Base-by-base conservation (phyloP, 345 rosid genomes). In the Mercurialis annua region DNA sequence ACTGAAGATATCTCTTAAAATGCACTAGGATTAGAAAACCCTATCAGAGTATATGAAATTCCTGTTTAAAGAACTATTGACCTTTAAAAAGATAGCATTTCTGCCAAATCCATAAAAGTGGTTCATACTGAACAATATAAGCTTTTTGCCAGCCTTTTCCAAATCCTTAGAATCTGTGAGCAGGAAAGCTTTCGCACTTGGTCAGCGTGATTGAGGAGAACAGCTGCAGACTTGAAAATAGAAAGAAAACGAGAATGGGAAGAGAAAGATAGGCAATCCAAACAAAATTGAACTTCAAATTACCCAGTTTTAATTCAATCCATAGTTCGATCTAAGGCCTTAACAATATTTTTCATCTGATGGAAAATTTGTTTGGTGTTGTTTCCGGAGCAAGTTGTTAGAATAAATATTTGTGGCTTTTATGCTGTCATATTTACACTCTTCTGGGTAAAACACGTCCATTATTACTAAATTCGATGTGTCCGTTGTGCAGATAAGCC, bases 401-500 rank as follows among this genome's bases (percentile, higher is more conserved):
- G n/a, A 47, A 10, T 48, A 11, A 23, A 17, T 48, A 54, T 15
- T 49, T 0, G 3, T 16, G 10, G 15, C 26, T 24, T n/a, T 54
- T 11, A 34, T 6, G 47, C 58, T 34, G 0, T 43, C 29, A 24
- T 18, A 24, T 1, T 48, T 26, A 27, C 48, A 1, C 30, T 20
- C 3, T 34, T 55, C 44, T 3, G 16, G 12, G 20, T 27, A 14
- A 18, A 4, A 2, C 31, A 18, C 7, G 10, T 54, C 26, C 2
- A 49, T 24, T 38, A 8, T 69, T 30, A 23, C 14, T 57, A 36
- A 24, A 27, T 33, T 36, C 49, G 33, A 49, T 17, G 21, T 71
- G 23, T 49, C 20, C 40, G 34, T 1, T 43, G 23, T 62, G 57
- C 77, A 95, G 99, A 92, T 87, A 95, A 92, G 79, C 99, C 98